Base-by-base conservation (phyloP, 495 filamentous ascomycete species). In the Penicillium bialowiezense region DNA sequence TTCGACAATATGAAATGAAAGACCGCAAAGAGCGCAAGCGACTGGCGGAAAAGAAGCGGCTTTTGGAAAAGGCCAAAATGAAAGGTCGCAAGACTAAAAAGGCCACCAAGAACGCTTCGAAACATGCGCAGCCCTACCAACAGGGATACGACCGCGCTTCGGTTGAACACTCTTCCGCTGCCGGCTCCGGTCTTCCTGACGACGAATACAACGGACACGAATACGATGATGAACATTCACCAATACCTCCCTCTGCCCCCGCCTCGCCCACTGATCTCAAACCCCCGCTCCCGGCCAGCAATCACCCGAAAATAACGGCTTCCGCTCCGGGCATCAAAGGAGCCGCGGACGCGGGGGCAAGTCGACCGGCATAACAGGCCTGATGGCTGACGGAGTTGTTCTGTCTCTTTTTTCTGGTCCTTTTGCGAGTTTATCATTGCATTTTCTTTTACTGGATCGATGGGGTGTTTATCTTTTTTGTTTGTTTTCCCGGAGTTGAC, bases 1-100 rank as follows among this genome's bases (percentile, higher is more conserved):
- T 97, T 49, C 81, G 89, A 31, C 86, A 91, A 55, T 97, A 97
- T 58, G 92, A 97, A 68, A 86, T 91, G 67, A 96, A 96, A 63
- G 92, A 96, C 63, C 83, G 90, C 15, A 85, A 87, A 45, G 86
- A 90, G 63, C 85, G 88, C 33, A 87, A 90, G 63, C 79, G 85
- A 38, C 72, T 90, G 52, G 87, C 87, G 13, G 90, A 96, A 70
- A 89, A 90, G 63, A 80, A 85, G 48, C 78, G 91, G 21, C 75
- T 97, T 35, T 69, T 96, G 42, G 92, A 97, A 69, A 95, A 96
- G 63, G 90, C 93, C 26, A 95, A 95, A 74, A 91, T 91, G 83
- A 96, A 95, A 62, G 87, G 88, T 41, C 82, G 90, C 28, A 96
- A 96, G 75, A 77, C 78, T 29, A 86, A 86, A 69, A 87, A 86